These are phyloP conservation scores for Leccinum broughii DNA, from an alignment of 768 basidiomycete genomes.

Conservation along the genomic window DNA sequence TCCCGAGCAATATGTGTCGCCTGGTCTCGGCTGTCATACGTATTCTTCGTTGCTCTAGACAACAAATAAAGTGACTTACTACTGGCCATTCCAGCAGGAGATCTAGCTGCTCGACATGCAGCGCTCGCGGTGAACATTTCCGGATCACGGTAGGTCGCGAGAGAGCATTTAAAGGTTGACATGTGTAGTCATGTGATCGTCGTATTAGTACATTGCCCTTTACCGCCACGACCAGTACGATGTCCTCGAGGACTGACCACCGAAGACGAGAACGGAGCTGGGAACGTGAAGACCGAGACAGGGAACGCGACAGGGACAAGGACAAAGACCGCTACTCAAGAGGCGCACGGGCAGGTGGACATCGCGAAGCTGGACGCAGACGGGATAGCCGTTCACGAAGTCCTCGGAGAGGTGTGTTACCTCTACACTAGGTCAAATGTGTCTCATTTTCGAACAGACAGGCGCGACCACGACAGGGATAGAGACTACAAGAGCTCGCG, in stretches of 20 bases:
- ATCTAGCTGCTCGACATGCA: constrained; percentile 22
- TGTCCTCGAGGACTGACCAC: constrained; percentile 60
- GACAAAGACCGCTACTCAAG: constrained; percentile 47
- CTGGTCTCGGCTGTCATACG: constrained; percentile 22
- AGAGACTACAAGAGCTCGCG: constrained; percentile 39
- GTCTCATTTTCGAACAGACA: constrained; percentile 32
- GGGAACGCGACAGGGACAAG: constrained; percentile 31
- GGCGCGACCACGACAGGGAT: constrained; percentile 35
- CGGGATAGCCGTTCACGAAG: constrained; percentile 42
- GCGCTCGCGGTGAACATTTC: constrained; percentile 23
- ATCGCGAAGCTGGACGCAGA: constrained; percentile 37
- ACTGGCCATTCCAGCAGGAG: constrained; percentile 7
- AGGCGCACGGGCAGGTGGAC: constrained; percentile 32
- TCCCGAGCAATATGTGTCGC: constrained; percentile 47
- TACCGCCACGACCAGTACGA: constrained; percentile 43
- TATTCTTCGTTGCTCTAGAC: constrained; percentile 7
- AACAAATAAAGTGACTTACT: constrained; percentile 14
- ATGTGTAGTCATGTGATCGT: constrained; percentile 28
- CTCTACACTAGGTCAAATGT: background rate
- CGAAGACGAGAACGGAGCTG: constrained; percentile 64
- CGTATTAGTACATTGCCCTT: constrained; percentile 15
- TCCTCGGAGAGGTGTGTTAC: constrained; percentile 34
- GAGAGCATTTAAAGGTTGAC: background rate
- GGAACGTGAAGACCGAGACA: constrained; percentile 46
- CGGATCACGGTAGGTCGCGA: background rate